Base-by-base conservation (phyloP, 306 rosid genomes). In the Coriaria nepalensis region DNA sequence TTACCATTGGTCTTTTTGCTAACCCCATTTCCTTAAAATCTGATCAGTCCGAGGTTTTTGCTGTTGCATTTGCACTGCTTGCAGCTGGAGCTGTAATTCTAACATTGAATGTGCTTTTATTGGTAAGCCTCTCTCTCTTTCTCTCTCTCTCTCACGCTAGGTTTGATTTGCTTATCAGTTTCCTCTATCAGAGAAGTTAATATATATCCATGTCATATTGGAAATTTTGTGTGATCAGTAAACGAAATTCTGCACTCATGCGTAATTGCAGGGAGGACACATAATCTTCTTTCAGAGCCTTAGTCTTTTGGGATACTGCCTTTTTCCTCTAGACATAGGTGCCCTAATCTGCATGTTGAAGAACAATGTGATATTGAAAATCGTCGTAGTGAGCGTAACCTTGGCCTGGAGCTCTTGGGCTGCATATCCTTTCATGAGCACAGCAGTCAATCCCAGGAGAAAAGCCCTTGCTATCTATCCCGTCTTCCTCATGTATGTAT, bases 351-450 rank as follows among this genome's bases (percentile, higher is more conserved):
- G 98, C 65, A 75, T 90, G 98, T 47, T 90, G 69, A 81, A 85
- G 73, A 84, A 79, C 79, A 77, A 79, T 65, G 94, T 85, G 36
- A 46, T 85, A 47, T 40, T 82, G 82, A 90, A 85, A 73, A 48
- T 90, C 53, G 64, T 82, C 51, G 94, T 81, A 64, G 98, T 82
- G 8, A 64, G 83, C 47, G 93, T 90, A 67, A 79, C 98, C 15
- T 57, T 90, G 70, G 95, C 92, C 10, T 90, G 98, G 98, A 90
- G 98, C 55, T 85, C 94, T 10, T 90, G 98, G 98, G 84, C 98
- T 10, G 98, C 98, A 13, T 90, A 90, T 61, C 98, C 98, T 61
- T 90, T 85, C 76, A 90, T 90, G 95, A 90, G 98, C 43, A 71
- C 98, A 50, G 98, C 95, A 15, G 98, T 90, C 61, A 90, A 85